Percentiles rank a stretch among this genome's conserved stretches.
Conservation (phyloP, 305 asterid genomes). For the Rubia tinctorum region DNA sequence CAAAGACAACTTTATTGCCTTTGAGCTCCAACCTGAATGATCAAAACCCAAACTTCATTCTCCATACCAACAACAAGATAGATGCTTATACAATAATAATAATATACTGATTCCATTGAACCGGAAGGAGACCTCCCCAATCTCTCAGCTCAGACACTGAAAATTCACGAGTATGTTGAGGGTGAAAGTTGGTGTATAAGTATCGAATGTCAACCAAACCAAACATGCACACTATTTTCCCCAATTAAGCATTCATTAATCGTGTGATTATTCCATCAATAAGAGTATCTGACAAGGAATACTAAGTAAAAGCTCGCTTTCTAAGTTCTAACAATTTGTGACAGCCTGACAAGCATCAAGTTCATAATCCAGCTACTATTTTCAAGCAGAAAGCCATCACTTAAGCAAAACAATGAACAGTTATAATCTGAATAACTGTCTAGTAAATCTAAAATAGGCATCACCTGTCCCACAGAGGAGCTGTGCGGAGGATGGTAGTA, state of each 20-base stretch:
- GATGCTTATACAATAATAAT: neutral
- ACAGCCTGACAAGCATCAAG: neutral
- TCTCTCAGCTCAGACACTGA: neutral
- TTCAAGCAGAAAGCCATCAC: neutral
- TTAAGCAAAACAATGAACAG: neutral
- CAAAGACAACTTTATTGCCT: conserved; percentile 57
- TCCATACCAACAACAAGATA: neutral
- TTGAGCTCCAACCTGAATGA: conserved; percentile 72
- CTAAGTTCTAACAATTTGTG: neutral
- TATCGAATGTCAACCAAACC: neutral
- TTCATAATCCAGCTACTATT: neutral
- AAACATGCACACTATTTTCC: neutral
- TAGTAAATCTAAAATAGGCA: neutral
- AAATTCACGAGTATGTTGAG: neutral
- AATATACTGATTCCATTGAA: conserved; percentile 5
- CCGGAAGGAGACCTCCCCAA: neutral
- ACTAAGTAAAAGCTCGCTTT: neutral
- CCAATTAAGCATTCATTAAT: neutral
- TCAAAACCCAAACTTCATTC: conserved; percentile 2
- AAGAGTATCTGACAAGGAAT: neutral
- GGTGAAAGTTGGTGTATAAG: neutral
- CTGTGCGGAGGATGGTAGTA: conserved; percentile 60
- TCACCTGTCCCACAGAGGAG: conserved; percentile 85
- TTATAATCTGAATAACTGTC: neutral
- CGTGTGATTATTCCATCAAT: neutral